Base-by-base conservation (phyloP, 2,329 filamentous ascomycete species). In the Colletotrichum orchidophilum region DNA sequence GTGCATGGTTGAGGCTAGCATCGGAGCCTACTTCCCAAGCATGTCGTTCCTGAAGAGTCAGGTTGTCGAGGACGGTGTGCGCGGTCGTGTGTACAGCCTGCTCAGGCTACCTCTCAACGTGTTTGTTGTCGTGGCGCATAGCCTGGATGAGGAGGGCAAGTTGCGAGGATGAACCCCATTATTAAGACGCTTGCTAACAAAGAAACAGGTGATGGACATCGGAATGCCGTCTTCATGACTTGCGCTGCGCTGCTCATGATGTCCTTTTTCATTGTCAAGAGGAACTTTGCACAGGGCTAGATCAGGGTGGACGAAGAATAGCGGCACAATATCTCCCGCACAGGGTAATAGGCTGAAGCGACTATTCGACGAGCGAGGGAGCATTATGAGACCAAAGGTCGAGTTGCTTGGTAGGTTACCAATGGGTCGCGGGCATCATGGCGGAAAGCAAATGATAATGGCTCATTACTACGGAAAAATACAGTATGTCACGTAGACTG, bases 1-100 rank as follows among this genome's bases (percentile, higher is more conserved):
- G 75, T 89, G 87, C 74, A 72, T 89, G 1, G 86, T 91, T 63
- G 88, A 91, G 76, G 80, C 82, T 12, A 88, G 87, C 75, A 84
- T 90, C 26, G 89, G 88, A 5, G 80, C 87, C 42, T 91, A 91
- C 75, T 90, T 84, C 74, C 89, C 88, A 0, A 85, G 83, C 68
- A 87, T 90, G 77, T 86, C 83, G 1, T 85, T 85, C 59, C 75
- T 90, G 64, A 90, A 90, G 77, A 85, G 86, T 39, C 80, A 83
- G 52, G 76, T 87, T 3, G 81, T 90, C n/a, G 84, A 87, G 1
- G 88, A 91, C 75, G 83, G 83, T 2, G 81, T 84, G 27, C 81
- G 89, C 53, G 87, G 85, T 3, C 84, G 84, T 53, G 82, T 90
- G 18, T 91, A 91, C 76, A 86, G 86, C 18, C 80, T 89, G 63